Percentiles rank a stretch among this genome's conserved stretches.
Conservation (phyloP, 148 eudicot genomes). For the Dianthus caryophyllus region DNA sequence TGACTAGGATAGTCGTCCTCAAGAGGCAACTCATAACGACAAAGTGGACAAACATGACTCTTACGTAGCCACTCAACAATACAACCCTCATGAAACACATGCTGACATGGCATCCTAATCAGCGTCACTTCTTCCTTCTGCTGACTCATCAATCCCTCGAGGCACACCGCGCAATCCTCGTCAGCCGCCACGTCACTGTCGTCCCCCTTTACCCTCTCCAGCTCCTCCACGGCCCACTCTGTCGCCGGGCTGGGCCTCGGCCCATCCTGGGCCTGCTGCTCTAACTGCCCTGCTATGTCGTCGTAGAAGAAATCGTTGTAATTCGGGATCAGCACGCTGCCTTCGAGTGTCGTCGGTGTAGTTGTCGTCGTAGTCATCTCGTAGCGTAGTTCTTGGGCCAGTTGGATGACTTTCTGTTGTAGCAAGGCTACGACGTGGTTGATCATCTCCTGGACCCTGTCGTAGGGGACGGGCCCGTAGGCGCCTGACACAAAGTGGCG, state of each 20-base stretch:
- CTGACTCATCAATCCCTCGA: not conserved
- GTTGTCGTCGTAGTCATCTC: too few relatives aligned
- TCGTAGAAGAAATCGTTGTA: too few relatives aligned
- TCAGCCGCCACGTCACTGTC: not conserved
- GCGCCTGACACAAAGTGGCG: too few relatives aligned
- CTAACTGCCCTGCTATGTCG: too few relatives aligned
- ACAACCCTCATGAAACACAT: conserved; percentile 3
- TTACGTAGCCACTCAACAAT: not conserved
- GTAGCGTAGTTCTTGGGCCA: too few relatives aligned
- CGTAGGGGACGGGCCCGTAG: too few relatives aligned
- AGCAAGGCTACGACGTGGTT: too few relatives aligned
- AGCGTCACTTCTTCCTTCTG: not conserved
- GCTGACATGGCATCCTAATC: not conserved
- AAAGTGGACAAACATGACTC: not conserved
- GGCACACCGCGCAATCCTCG: not conserved
- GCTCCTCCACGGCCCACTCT: not conserved
- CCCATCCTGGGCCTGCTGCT: not conserved
- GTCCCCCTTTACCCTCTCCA: not conserved
- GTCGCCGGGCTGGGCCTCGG: not conserved
- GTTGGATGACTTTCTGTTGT: too few relatives aligned
- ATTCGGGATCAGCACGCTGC: too few relatives aligned
- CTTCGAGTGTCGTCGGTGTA: too few relatives aligned
- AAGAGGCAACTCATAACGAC: not conserved
- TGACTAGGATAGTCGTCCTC: too few relatives aligned
- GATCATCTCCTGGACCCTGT: too few relatives aligned